Evolutionary conservation across 2,329 filamentous ascomycete species (phyloP), one percentile per base, ranked within the genome.

Genomic region (Aureobasidium zeae): DNA sequence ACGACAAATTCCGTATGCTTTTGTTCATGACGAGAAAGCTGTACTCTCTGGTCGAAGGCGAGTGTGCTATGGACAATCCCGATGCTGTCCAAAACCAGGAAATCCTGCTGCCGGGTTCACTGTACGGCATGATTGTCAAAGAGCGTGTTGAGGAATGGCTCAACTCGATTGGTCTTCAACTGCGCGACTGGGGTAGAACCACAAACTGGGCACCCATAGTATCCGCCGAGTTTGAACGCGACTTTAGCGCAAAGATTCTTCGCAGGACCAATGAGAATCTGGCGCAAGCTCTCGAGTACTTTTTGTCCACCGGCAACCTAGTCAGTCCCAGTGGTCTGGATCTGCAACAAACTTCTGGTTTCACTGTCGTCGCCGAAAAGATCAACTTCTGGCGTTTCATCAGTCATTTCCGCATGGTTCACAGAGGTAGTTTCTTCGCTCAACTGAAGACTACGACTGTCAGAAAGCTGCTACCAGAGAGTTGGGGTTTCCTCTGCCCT

Each of bases 311-410:
- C 0, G 91, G 91, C 53, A 98, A 98, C 57, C 69, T 98, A 33
- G 79, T 86, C 57, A 94, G 86, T 69, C 81, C 86, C 11, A 94
- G 86, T 21, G 91, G 91, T 51, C 73, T 98, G 29, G 91, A 98
- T 72, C 65, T 95, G 57, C 91, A 96, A 60, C 91, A 98, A 64
- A 81, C 83, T 0, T 91, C 89, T 10, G 91, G 91, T 50, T 98
- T 94, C 63, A 94, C 86, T 0, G 87, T 98, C 38, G 88, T 96
- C 39, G 91, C 91, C 2, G 91, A 98, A 62, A 96, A 96, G 73
- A 89, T 98, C 61, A 98, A 98, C 68, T 98, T 96, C 62, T 79
- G 94, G 57, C 86, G 91, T 56, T 98, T 96, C 68, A 94, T 98
- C 68, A 91, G 86, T 63, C 91, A 98, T 64, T 98, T 98, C 74